These are phyloP conservation scores for Melaleuca alternifolia DNA, from an alignment of 345 rosid genomes.

Conservation along the genomic window DNA sequence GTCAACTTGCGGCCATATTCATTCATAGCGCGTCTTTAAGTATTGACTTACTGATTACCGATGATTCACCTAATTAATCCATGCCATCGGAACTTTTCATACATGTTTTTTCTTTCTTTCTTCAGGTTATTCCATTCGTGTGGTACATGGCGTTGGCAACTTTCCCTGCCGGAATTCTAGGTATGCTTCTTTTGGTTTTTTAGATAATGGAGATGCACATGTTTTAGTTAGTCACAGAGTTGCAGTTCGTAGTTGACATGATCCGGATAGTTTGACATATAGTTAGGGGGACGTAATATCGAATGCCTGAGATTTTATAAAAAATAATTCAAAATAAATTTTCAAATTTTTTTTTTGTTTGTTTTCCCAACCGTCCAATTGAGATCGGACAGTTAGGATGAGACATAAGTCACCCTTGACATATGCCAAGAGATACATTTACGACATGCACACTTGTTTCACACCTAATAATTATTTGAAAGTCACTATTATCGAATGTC, in stretches of 20 bases:
- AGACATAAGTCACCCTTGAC: no score
- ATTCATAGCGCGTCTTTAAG: neutral
- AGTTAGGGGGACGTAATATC: no score
- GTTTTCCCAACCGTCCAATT: no score
- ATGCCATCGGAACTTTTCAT: neutral
- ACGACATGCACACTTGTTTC: neutral
- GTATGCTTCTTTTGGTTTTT: conserved; percentile 1
- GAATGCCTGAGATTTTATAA: no score
- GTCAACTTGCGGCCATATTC: neutral
- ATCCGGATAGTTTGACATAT: no score
- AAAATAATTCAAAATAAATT: no score
- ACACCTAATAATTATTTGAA: neutral
- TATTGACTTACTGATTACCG: neutral
- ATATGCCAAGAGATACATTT: no score
- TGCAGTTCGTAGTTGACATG: neutral
- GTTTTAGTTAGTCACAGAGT: neutral
- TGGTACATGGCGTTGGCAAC: conserved; percentile 67
- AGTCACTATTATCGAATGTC: neutral
- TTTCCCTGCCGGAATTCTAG: conserved; percentile 64
- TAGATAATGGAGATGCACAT: neutral
- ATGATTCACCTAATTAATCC: neutral
- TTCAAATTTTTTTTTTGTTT: no score
- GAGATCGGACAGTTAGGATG: no score
- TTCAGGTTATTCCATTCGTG: conserved; percentile 52
- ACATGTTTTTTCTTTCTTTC: neutral